Base-by-base conservation (phyloP, 495 filamentous ascomycete genomes). In the Immersiella caudata region DNA sequence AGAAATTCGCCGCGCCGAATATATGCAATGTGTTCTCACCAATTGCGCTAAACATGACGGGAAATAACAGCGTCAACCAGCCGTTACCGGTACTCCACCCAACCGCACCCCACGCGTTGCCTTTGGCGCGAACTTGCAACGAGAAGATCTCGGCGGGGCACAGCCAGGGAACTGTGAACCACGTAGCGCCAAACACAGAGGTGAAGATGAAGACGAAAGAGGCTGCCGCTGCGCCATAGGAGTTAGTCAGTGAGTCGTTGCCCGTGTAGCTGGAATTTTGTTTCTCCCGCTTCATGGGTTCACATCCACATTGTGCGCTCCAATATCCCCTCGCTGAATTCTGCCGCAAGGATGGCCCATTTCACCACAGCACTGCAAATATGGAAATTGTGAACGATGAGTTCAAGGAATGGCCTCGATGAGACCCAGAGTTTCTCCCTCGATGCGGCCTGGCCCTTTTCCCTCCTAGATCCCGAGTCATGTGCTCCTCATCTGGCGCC, bases 131-230 rank as follows among this genome's bases (percentile, higher is more conserved):
- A 27, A 65, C 20, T 24, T 29, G 33, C 26, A 29, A n/a, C 33
- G 63, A 52, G 54, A 65, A 65, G 63, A 59, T 65, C 72, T 83
- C 81, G 5, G 79, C 76, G 4, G 83, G 80, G 67, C 83, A 83
- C 1, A 79, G 77, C 82, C 81, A 85, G 5, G 83, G 81, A 52
- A 85, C 71, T 0, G 82, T 81, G 0, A 82, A 81, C 82, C 80
- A 85, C 33, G 77, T 79, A 51, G 82, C 81, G 66, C 83, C 82
- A 63, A 84, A 83, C 6, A 78, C 71, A 8, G 81, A 76, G 36
- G 85, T 82, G 58, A 82, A 81, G 12, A 85, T 68, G 71, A 84
- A 85, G 36, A 85, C 81, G 73, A 85, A 80, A 1, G 81, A 77
- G 20, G 84, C 75, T 7, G 81, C 81, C 0, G 80, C 84, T 57